A percentile compares a stretch with the other conserved stretches of the same genome.
Evolutionary conservation across 495 filamentous ascomycete genomes (phyloP).

Genomic region (Stereocaulon alpinum): DNA sequence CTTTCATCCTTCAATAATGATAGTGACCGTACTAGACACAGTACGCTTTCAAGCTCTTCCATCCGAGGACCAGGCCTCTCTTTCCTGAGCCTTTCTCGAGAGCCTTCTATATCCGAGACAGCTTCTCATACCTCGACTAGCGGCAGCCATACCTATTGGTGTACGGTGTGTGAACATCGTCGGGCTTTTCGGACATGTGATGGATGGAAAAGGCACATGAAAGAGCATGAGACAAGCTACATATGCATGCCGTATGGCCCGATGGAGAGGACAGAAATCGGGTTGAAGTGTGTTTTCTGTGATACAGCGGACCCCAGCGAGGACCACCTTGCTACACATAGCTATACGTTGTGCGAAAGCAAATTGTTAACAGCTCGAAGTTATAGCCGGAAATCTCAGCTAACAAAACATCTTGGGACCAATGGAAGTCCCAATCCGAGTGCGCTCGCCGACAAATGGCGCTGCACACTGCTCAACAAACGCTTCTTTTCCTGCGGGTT

Average conservation of each 20-base stretch:
- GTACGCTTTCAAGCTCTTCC: not conserved
- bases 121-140: not conserved
- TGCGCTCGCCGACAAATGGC: constrained; percentile 1
- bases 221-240: constrained; percentile 2
- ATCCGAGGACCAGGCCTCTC: not conserved
- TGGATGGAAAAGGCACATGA: constrained; percentile 7
- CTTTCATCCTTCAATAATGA: not conserved
- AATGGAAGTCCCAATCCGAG: not conserved
- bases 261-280: not conserved
- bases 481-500: constrained; percentile 1
- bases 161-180: not conserved
- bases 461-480: not conserved
- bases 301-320: not conserved
- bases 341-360: not conserved
- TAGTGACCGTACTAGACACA: not conserved
- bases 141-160: constrained; percentile 3
- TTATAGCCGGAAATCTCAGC: not conserved
- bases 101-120: not conserved
- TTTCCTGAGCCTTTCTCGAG: not conserved
- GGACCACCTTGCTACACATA: not conserved
- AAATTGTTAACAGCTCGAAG: not conserved
- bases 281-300: not conserved
- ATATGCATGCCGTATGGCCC: not conserved
- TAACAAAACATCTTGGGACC: not conserved
- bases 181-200: not conserved